Base-by-base conservation (phyloP, 257 asterid species). In the Fraxinus cuspidata region DNA sequence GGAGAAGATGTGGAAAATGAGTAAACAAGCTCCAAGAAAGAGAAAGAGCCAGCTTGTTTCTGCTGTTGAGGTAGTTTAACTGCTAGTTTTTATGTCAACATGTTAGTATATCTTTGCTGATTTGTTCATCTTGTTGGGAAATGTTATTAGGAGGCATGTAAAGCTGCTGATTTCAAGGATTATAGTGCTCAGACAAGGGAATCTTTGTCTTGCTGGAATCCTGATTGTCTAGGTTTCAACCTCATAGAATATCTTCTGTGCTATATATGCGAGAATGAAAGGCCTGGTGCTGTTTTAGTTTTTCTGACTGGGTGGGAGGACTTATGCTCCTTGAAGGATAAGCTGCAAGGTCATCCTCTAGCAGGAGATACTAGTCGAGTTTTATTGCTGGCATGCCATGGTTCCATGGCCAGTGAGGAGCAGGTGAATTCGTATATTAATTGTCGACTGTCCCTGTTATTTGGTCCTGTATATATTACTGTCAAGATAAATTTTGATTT, bases 231-330 rank as follows among this genome's bases (percentile, higher is more conserved):
- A 53, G 90, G 90, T 78, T 94, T 94, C 82, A 92, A 91, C 80
- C 93, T 94, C 75, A 90, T 94, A 34, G 95, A 92, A 75, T 79
- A 84, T 83, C 92, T 94, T 70, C 87, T 94, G 3, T 84, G 90
- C 87, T 70, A 85, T 85, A 91, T 94, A 76, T 92, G 97, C 77
- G 90, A 83, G 81, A 85, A 81, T 53, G 92, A 89, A 82, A 85
- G 82, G 75, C 89, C 92, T 70, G 99, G 97, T 82, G 95, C 99
- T 88, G 92, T 90, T 80, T 85, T 94, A 83, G 93, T 94, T 84
- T 94, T 92, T 82, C 80, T 94, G 92, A 94, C 98, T 12, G 99
- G 99, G 63, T 94, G 99, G 99, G 99, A 94, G 47, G 97, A 94
- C 84, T 92, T 94, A 82, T 84, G 78, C 71, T 88, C 99, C 66